phyloP scores from a whole-genome alignment of 805 yeast species.

The Kluyveromyces dobzhanskii region DNA sequence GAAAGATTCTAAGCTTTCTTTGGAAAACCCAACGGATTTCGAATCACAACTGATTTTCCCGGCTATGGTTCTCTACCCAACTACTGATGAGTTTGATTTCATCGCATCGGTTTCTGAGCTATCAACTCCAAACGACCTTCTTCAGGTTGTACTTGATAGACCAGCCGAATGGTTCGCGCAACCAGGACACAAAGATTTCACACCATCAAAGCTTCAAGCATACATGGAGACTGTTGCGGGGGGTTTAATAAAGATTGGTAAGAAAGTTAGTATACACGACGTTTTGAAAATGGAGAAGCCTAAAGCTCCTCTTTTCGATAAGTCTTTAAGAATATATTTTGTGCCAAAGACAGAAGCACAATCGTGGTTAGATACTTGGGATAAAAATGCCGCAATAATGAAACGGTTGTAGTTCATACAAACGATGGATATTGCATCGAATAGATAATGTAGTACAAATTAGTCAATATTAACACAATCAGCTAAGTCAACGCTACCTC shows the following conservation, averaged over 20 bases:
- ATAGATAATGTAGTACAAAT: neutral
- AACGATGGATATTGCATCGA: neutral
- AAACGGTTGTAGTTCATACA: constrained; percentile 29
- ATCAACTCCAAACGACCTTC: constrained; percentile 53
- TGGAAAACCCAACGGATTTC: constrained; percentile 58
- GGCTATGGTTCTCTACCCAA: constrained; percentile 72
- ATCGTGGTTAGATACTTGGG: constrained; percentile 63
- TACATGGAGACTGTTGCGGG: constrained; percentile 79
- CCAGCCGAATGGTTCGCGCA: constrained; percentile 60
- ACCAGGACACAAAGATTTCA: constrained; percentile 54
- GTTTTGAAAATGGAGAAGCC: constrained; percentile 57
- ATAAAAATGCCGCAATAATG: constrained; percentile 48
- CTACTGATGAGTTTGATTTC: constrained; percentile 76
- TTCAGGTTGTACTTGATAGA: constrained; percentile 53
- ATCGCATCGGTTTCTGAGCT: constrained; percentile 69
- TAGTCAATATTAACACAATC: neutral
- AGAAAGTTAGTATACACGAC: constrained; percentile 56
- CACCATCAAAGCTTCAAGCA: constrained; percentile 51
- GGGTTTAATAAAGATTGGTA: constrained; percentile 80
- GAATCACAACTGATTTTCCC: constrained; percentile 81
- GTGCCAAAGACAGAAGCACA: constrained; percentile 66
- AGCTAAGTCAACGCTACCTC: neutral
- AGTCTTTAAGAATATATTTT: constrained; percentile 59
- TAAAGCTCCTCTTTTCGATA: constrained; percentile 69
- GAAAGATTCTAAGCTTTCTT: constrained; percentile 41